A percentile compares a stretch with the other conserved stretches of the same genome.
Evolutionary conservation across 73 alveolate genomes (phyloP).

Genomic region (Stentor coeruleus): DNA sequence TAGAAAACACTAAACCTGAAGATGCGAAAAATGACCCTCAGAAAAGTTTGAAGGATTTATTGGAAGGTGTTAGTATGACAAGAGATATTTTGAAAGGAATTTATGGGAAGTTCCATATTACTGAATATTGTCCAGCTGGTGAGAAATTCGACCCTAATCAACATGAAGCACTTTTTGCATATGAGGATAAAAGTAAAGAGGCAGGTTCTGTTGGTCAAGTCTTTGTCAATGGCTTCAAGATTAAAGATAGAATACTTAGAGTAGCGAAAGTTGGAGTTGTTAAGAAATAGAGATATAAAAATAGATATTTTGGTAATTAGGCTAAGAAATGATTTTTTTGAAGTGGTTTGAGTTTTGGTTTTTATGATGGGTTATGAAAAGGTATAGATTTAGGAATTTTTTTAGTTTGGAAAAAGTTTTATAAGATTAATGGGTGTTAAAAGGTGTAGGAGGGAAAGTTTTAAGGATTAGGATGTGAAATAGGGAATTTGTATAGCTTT

Average conservation of each 20-base stretch:
- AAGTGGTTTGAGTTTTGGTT: too few relatives aligned
- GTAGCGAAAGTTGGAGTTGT: conserved; percentile 83
- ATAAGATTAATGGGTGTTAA: not conserved
- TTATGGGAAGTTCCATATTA: conserved; percentile 56
- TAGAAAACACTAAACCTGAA: conserved; percentile 36
- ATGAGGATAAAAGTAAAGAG: conserved; percentile 65
- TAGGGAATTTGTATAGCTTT: too few relatives aligned
- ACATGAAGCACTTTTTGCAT: conserved; percentile 78
- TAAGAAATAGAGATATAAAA: too few relatives aligned
- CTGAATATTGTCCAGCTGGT: conserved; percentile 65
- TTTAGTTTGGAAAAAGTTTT: not conserved
- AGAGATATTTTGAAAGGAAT: conserved; percentile 50
- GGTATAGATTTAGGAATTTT: not conserved
- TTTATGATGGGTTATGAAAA: too few relatives aligned
- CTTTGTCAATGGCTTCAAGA: conserved; percentile 69
- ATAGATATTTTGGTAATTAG: conserved; percentile 7
- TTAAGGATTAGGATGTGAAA: too few relatives aligned
- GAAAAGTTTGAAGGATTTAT: conserved; percentile 17
- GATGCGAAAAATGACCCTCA: too few relatives aligned
- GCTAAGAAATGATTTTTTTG: too few relatives aligned
- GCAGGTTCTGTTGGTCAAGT: conserved; percentile 56
- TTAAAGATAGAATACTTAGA: conserved; percentile 73
- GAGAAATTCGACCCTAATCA: conserved; percentile 74
- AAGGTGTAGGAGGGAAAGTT: too few relatives aligned
- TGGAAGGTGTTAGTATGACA: conserved; percentile 66